These are phyloP conservation scores for Neonectria hederae DNA, from an alignment of 2,329 filamentous ascomycete species.

Conservation along the genomic window DNA sequence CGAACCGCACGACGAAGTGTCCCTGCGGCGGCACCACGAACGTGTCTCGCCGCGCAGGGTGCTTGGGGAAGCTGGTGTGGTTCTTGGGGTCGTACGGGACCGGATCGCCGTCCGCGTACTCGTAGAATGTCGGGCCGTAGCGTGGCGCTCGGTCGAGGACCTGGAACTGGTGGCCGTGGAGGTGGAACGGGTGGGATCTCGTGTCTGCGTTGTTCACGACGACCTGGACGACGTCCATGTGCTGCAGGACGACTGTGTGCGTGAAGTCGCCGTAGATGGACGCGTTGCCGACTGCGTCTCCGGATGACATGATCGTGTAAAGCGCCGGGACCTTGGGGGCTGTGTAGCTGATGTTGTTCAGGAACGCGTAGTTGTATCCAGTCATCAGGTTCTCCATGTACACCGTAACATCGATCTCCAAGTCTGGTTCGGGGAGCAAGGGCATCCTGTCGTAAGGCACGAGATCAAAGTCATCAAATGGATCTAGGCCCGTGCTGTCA, in stretches of 20 bases:
- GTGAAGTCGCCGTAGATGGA: constrained; percentile 73
- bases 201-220: constrained; percentile 79
- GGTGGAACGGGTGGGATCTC: constrained; percentile 78
- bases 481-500: constrained; percentile 59
- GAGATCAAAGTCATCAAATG: constrained; percentile 79
- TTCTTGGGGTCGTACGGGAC: constrained; percentile 48
- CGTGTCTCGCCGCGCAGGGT: constrained; percentile 75
- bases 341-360: constrained; percentile 82
- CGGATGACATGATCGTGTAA: constrained; percentile 76
- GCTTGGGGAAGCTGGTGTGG: constrained; percentile 55
- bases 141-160: constrained; percentile 61
- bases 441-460: constrained; percentile 73
- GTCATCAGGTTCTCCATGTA: constrained; percentile 63
- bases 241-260: constrained; percentile 73
- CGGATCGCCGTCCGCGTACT: constrained; percentile 64
- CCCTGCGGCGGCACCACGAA: constrained; percentile 72
- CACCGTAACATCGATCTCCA: constrained; percentile 72
- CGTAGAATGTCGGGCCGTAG: constrained; percentile 46
- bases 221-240: constrained; percentile 74
- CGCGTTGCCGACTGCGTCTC: constrained; percentile 66
- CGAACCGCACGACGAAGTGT: constrained; percentile 73
- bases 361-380: constrained; percentile 69
- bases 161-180: constrained; percentile 83
- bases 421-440: constrained; percentile 69
- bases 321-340: constrained; percentile 80